phyloP scores from a whole-genome alignment of 345 rosid species.

The Stellera chamaejasme region DNA sequence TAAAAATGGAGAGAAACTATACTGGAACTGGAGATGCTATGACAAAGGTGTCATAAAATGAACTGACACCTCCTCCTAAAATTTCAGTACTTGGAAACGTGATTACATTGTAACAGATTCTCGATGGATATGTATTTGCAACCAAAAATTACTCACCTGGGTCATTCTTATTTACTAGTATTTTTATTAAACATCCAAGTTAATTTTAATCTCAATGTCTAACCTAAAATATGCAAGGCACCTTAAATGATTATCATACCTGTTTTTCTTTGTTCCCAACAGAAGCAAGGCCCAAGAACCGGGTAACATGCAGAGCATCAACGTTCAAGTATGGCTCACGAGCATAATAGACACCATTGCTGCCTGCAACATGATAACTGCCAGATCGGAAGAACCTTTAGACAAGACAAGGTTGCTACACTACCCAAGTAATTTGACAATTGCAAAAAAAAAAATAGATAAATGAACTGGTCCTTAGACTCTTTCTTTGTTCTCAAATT shows the following conservation, averaged over 20 bases:
- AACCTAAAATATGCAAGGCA: too few relatives aligned
- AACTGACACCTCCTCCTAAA: too few relatives aligned
- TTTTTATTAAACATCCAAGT: too few relatives aligned
- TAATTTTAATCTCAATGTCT: too few relatives aligned
- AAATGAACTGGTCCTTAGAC: background rate
- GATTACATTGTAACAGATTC: too few relatives aligned
- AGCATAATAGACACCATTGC: slow-evolving; percentile 71
- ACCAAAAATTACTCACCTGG: too few relatives aligned
- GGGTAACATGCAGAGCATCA: slow-evolving; percentile 72
- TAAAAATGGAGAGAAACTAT: background rate
- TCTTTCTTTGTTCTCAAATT: background rate
- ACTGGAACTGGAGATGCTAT: background rate
- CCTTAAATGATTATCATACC: slow-evolving; percentile 25
- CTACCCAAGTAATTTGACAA: slow-evolving; percentile 4
- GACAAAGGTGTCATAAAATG: too few relatives aligned
- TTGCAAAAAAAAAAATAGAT: slow-evolving; percentile 2
- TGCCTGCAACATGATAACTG: slow-evolving; percentile 90
- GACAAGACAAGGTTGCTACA: slow-evolving; percentile 5
- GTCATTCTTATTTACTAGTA: too few relatives aligned
- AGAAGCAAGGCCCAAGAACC: slow-evolving; percentile 86
- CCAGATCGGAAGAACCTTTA: slow-evolving; percentile 17
- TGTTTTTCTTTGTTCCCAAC: slow-evolving; percentile 92
- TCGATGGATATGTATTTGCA: too few relatives aligned
- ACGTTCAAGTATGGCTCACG: slow-evolving; percentile 77
- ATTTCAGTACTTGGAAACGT: too few relatives aligned